These are phyloP conservation scores for Lactifluus piperatus DNA, from an alignment of 768 basidiomycete species.

Conservation along the genomic window DNA sequence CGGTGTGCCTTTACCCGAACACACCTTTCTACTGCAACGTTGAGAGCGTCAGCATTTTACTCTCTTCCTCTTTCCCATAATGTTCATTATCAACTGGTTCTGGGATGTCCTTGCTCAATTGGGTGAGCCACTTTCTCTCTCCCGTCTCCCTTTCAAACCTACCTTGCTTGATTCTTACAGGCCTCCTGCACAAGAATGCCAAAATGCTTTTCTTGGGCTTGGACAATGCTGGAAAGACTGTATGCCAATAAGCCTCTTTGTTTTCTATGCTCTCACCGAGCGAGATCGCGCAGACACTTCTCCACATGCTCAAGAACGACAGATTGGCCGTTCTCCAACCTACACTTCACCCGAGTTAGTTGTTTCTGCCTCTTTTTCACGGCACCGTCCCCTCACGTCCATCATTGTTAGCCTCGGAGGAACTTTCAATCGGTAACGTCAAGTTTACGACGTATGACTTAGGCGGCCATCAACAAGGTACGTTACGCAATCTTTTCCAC, in stretches of 20 bases:
- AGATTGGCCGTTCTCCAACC: slow-evolving; percentile 95
- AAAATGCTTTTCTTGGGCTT: slow-evolving; percentile 99
- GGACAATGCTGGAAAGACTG: slow-evolving; percentile 99
- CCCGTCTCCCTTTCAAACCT: neutral
- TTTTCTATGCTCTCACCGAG: neutral
- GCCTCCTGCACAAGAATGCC: slow-evolving; percentile 93
- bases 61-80: slow-evolving; percentile 27
- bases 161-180: slow-evolving; percentile 31
- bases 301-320: slow-evolving; percentile 99
- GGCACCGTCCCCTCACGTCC: slow-evolving; percentile 6
- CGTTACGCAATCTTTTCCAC: slow-evolving; percentile 20
- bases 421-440: slow-evolving; percentile 96
- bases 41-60: slow-evolving; percentile 4
- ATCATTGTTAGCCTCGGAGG: slow-evolving; percentile 74
- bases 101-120: slow-evolving; percentile 93
- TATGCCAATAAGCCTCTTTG: slow-evolving; percentile 30
- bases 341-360: slow-evolving; percentile 92
- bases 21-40: neutral
- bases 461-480: slow-evolving; percentile 95
- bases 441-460: slow-evolving; percentile 99
- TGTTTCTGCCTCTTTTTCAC: slow-evolving; percentile 6
- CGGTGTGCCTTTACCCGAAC: slow-evolving; percentile 1
- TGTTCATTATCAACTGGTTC: slow-evolving; percentile 93
- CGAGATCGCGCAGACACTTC: slow-evolving; percentile 53
- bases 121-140: slow-evolving; percentile 41